Base-by-base conservation (phyloP, 352 stramenopile genomes). In the Discostella stelligera region DNA sequence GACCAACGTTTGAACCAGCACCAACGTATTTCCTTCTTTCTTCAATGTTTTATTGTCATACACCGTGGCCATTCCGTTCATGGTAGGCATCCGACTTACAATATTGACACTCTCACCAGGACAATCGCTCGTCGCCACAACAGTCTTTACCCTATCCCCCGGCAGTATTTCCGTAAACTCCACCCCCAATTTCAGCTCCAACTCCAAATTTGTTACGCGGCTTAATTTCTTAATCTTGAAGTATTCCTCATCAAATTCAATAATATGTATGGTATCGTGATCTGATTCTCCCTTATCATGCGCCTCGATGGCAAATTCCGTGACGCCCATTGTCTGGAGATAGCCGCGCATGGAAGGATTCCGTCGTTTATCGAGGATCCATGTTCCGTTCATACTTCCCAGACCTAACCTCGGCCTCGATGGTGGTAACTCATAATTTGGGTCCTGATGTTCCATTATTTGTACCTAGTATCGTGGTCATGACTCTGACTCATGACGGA, bases 211-310 rank as follows among this genome's bases (percentile, higher is more conserved):
- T 54, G 83, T 90, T n/a, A 93, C 85, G 23, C 85, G 79, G 37
- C 74, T 89, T 69, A 82, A 50, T 64, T 93, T 93, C 54, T 82
- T 85, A 44, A 91, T 89, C 30, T 81, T 73, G 21, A 92, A 79
- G 14, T 66, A 66, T 25, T 77, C 58, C 25, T 80, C 71, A 11
- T 44, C 32, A 10, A 85, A 79, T 49, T 84, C 66, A 30, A 93
- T 91, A 6, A 66, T 77, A 55, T 93, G 80, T 52, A 90, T 79
- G 6, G 85, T 90, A 49, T 90, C 85, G 20, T 88, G 62, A 32
- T 90, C 85, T 16, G 70, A 54, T 65, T 93, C 87, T 60, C 83
- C 85, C 62, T 93, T 93, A 74, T 93, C 85, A 44, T 93, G 82
- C 0, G 84, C 87, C 77, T 93, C 72, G 66, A 93, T 91, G 27